Conservation (phyloP, 2,329 filamentous ascomycete genomes). For the Neofusicoccum kwambonambiense region DNA sequence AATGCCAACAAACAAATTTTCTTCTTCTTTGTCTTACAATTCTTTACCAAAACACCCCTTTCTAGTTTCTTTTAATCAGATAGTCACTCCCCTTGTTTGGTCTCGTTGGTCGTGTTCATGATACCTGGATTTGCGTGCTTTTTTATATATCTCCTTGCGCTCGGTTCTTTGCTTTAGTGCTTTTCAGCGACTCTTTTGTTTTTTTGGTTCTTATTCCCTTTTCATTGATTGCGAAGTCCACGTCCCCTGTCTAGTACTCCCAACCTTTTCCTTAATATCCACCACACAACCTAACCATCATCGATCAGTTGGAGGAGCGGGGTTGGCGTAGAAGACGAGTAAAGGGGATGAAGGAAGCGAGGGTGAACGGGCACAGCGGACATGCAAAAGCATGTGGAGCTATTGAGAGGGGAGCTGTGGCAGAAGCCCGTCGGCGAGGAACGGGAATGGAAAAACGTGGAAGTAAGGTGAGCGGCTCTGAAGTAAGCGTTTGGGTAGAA, state of each 20-base stretch:
- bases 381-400: too few species aligned
- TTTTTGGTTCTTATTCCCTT: background rate
- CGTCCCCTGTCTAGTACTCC: background rate
- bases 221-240: background rate
- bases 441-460: too few species aligned
- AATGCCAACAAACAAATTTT: constrained; percentile 1
- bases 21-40: background rate
- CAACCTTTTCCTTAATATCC: background rate
- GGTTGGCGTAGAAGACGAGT: too few species aligned
- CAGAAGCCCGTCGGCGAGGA: too few species aligned
- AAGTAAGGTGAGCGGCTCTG: too few species aligned
- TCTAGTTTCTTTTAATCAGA: background rate
- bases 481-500: too few species aligned
- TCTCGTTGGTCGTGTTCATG: constrained; percentile 9
- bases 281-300: too few species aligned
- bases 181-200: constrained; percentile 7
- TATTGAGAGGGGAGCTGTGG: too few species aligned
- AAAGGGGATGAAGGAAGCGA: too few species aligned
- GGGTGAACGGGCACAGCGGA: too few species aligned
- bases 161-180: background rate
- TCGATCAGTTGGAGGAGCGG: too few species aligned
- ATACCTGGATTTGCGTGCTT: constrained; percentile 15
- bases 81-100: background rate
- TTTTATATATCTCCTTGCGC: background rate
- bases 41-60: background rate